A percentile compares a stretch with the other conserved stretches of the same genome.
phyloP scores from a whole-genome alignment of 768 basidiomycete species.

The Termitomyces sp. region DNA sequence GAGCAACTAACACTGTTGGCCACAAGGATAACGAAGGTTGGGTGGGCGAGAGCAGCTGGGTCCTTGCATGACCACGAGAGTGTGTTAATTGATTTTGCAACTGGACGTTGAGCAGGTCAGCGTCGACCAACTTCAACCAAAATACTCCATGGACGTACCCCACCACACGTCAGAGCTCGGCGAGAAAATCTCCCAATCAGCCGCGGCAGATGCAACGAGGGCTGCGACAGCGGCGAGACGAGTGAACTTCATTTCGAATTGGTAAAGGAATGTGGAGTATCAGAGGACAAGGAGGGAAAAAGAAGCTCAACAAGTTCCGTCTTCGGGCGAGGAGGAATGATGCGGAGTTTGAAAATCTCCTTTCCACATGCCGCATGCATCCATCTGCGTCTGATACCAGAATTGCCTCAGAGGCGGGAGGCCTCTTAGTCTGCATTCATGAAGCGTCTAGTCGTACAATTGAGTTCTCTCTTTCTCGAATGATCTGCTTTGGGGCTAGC shows the following conservation, averaged over 20 bases:
- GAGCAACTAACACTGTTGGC: slow-evolving; percentile 28
- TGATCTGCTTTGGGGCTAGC: not conserved
- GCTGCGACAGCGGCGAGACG: slow-evolving; percentile 29
- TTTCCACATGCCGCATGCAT: too few relatives aligned
- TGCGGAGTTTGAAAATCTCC: slow-evolving; percentile 1
- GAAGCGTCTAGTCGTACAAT: too few relatives aligned
- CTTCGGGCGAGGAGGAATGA: not conserved
- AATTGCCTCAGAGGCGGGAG: not conserved
- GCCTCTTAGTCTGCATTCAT: not conserved
- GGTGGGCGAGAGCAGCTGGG: slow-evolving; percentile 17
- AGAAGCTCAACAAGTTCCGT: not conserved
- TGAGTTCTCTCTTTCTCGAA: not conserved
- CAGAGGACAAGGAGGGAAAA: not conserved
- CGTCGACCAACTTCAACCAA: not conserved
- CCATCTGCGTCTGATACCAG: too few relatives aligned
- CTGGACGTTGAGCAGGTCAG: slow-evolving; percentile 24
- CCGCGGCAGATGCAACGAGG: slow-evolving; percentile 30
- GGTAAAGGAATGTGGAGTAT: slow-evolving; percentile 11
- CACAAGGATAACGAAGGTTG: slow-evolving; percentile 47
- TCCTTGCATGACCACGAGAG: slow-evolving; percentile 53
- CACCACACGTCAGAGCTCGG: slow-evolving; percentile 51
- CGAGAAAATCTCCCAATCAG: slow-evolving; percentile 36
- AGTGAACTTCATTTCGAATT: slow-evolving; percentile 13
- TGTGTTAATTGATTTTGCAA: slow-evolving; percentile 51
- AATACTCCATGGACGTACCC: slow-evolving; percentile 36